These are phyloP conservation scores for Colletotrichum sp. DNA, from an alignment of 2,329 filamentous ascomycete species.

Conservation along the genomic window DNA sequence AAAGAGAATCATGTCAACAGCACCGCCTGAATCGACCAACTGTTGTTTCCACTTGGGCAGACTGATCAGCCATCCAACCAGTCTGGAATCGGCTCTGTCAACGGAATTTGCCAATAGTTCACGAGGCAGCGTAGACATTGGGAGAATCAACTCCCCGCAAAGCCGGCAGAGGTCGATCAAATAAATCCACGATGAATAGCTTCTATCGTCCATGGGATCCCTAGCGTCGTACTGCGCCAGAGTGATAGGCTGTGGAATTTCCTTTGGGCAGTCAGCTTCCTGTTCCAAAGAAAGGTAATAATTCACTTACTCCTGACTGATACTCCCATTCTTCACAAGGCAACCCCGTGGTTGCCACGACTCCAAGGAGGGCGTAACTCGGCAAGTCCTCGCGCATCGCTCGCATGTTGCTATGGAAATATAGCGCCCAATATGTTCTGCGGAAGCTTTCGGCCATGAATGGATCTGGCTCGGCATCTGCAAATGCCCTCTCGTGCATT, in stretches of 20 bases:
- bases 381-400: constrained; percentile 24
- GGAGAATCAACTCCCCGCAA: constrained; percentile 32
- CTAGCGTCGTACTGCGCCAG: constrained; percentile 38
- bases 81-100: constrained; percentile 39
- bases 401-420: constrained; percentile 31
- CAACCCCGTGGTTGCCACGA: constrained; percentile 37
- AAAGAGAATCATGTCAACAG: constrained; percentile 42
- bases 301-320: constrained; percentile 38
- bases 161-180: constrained; percentile 42
- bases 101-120: constrained; percentile 27
- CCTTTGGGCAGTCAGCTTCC: constrained; percentile 22
- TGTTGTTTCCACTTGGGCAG: constrained; percentile 44
- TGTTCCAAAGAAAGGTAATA: not conserved
- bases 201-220: constrained; percentile 35
- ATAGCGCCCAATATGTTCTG: constrained; percentile 46
- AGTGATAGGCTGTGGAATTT: constrained; percentile 38
- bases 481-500: constrained; percentile 36
- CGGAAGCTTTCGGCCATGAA: constrained; percentile 45
- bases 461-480: constrained; percentile 34
- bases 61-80: constrained; percentile 42
- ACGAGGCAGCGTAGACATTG: constrained; percentile 29
- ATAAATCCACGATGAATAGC: constrained; percentile 44
- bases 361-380: constrained; percentile 30
- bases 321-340: constrained; percentile 47
- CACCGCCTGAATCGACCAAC: constrained; percentile 38